Percentiles rank a stretch among this genome's conserved stretches.
Evolutionary conservation across 2,329 filamentous ascomycete species (phyloP).

Genomic region (Aureobasidium sp.): DNA sequence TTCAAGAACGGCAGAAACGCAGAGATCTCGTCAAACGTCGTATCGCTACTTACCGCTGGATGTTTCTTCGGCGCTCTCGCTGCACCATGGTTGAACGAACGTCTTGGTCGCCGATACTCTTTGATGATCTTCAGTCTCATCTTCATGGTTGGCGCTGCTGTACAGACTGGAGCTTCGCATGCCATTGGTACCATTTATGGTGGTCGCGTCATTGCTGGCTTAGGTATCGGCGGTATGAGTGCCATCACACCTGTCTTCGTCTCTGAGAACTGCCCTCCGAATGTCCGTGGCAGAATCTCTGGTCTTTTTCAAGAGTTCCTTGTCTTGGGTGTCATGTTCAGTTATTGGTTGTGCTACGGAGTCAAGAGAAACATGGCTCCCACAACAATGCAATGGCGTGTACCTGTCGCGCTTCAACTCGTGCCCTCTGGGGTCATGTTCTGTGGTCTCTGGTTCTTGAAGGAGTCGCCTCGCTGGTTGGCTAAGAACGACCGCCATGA

Average conservation of each 20-base stretch:
- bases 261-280: constrained; percentile 52
- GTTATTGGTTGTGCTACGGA: constrained; percentile 34
- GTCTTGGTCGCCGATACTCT: constrained; percentile 47
- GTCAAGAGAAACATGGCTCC: constrained; percentile 15
- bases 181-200: constrained; percentile 57
- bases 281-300: constrained; percentile 51
- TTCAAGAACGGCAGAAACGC: constrained; percentile 37
- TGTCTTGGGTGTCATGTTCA: constrained; percentile 43
- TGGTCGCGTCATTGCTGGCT: constrained; percentile 52
- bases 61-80: constrained; percentile 59
- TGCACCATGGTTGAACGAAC: constrained; percentile 48
- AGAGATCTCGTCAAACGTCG: constrained; percentile 57
- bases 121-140: constrained; percentile 51
- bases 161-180: constrained; percentile 56
- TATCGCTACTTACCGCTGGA: constrained; percentile 61
- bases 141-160: constrained; percentile 54
- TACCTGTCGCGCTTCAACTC: constrained; percentile 57
- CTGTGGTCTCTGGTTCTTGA: constrained; percentile 41
- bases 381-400: constrained; percentile 28
- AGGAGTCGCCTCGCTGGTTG: constrained; percentile 57
- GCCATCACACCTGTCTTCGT: constrained; percentile 55
- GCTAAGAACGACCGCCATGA: constrained; percentile 59
- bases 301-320: constrained; percentile 54
- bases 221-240: constrained; percentile 45
- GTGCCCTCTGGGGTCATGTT: constrained; percentile 53